phyloP scores from a whole-genome alignment of 306 rosid genomes.

The Senna tora region DNA sequence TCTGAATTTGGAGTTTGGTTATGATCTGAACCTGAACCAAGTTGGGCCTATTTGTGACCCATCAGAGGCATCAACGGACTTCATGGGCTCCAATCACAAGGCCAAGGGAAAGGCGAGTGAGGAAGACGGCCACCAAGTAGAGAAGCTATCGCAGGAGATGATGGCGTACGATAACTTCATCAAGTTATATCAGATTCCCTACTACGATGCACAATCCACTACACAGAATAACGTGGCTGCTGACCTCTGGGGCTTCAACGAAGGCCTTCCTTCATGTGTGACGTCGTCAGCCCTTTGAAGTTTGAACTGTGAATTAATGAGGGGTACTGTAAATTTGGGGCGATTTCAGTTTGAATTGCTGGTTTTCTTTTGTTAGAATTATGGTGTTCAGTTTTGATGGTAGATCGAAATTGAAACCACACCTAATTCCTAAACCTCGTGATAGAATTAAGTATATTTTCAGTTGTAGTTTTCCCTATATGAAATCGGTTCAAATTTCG shows the following conservation, averaged over 20 bases:
- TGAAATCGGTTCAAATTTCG: background rate
- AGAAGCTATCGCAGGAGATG: slow-evolving; percentile 73
- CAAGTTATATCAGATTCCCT: slow-evolving; percentile 83
- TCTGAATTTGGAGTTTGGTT: slow-evolving; percentile 53
- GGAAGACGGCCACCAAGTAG: slow-evolving; percentile 42
- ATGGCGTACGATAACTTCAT: slow-evolving; percentile 76
- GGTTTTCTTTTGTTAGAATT: background rate
- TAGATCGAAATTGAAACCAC: background rate
- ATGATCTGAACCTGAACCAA: slow-evolving; percentile 52
- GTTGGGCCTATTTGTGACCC: too few relatives aligned
- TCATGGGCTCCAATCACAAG: slow-evolving; percentile 15
- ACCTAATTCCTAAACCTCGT: too few relatives aligned
- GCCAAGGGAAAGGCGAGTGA: slow-evolving; percentile 29
- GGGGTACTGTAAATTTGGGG: too few relatives aligned
- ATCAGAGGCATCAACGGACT: background rate
- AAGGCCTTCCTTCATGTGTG: background rate
- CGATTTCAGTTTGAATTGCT: background rate
- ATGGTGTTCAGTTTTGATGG: background rate
- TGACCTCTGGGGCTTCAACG: slow-evolving; percentile 78
- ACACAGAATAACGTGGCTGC: slow-evolving; percentile 48
- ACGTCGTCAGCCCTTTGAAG: background rate
- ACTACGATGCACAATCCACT: slow-evolving; percentile 65
- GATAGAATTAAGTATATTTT: too few relatives aligned
- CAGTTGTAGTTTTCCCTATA: background rate
- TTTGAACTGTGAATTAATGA: background rate